Evolutionary conservation across 1,284 basidiomycete species (phyloP).

Genomic region (Ceratobasidium sp.): DNA sequence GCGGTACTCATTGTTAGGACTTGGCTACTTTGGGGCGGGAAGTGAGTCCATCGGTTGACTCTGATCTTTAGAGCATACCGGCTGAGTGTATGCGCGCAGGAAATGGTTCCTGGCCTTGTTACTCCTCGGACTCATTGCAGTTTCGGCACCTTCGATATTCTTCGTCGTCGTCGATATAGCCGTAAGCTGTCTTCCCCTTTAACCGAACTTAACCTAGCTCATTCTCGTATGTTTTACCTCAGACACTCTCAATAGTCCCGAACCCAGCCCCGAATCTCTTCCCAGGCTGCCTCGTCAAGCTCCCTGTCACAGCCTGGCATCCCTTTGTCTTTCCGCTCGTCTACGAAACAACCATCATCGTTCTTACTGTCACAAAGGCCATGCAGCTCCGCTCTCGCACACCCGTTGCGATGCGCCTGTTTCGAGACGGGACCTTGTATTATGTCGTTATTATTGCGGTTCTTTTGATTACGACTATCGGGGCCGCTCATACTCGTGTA

Average conservation of each 20-base stretch:
- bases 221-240: not conserved
- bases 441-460: conserved; percentile 11
- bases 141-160: not conserved
- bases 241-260: not conserved
- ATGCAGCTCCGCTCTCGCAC: not conserved
- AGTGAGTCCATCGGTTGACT: not conserved
- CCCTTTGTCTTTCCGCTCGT: conserved; percentile 16
- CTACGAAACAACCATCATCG: conserved; percentile 20
- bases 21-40: conserved; percentile 32
- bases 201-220: not conserved
- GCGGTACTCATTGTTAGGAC: conserved; percentile 27
- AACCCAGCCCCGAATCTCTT: conserved; percentile 6
- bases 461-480: conserved; percentile 9
- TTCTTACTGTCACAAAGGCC: conserved; percentile 7
- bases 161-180: not conserved
- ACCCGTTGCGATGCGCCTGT: conserved; percentile 26
- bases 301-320: conserved; percentile 5
- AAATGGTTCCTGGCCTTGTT: conserved; percentile 13
- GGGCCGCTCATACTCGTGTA: conserved; percentile 1
- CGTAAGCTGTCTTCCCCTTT: not conserved
- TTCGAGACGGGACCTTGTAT: conserved; percentile 28
- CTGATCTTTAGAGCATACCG: not conserved
- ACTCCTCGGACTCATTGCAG: not conserved
- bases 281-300: conserved; percentile 15
- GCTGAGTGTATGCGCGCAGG: not conserved